Base-by-base conservation (phyloP, 305 asterid species). In the Rubia tinctorum region DNA sequence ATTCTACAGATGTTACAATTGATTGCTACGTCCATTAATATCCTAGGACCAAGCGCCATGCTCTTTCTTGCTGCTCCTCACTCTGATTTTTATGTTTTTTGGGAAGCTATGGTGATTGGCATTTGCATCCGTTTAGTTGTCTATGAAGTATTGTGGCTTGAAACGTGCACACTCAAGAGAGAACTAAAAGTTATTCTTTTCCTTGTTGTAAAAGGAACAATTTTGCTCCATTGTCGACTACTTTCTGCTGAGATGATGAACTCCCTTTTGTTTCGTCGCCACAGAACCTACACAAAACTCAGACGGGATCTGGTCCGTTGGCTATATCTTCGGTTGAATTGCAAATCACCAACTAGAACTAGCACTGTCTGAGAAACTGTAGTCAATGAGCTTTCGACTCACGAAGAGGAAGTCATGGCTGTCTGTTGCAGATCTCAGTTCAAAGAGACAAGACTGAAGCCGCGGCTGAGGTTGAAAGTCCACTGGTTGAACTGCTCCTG, bases 1-100 rank as follows among this genome's bases (percentile, higher is more conserved):
- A 66, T 51, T 76, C 42, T 45, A 78, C 92, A 94, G 99, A 85
- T 86, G 76, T 81, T 94, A 84, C 87, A 81, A 87, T 78, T 89
- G 86, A 79, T 88, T 73, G 92, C 94, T 58, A 63, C 81, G 8
- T 86, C 96, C 70, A 80, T 86, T 79, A 88, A 85, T 72, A 80
- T 85, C 72, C 82, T 87, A n/a, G 97, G 92, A 51, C 79, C 89
- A 75, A 80, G 77, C 75, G 99, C 96, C 49, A 68, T 92, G 86
- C 87, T 95, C 77, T 95, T 89, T 82, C 96, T 95, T 75, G 98
- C 98, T 71, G 96, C 99, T 71, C 97, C 99, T 53, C 97, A 90
- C 80, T 95, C 99, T 74, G 97, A 95, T 76, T 95, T 92, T 79
- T 95, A 95, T 67, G 97, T 90, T 76, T 98, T 98, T 22, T 95